Evolutionary conservation across 441 rosid genomes (phyloP).

Genomic region (Raphanus hybrid): DNA sequence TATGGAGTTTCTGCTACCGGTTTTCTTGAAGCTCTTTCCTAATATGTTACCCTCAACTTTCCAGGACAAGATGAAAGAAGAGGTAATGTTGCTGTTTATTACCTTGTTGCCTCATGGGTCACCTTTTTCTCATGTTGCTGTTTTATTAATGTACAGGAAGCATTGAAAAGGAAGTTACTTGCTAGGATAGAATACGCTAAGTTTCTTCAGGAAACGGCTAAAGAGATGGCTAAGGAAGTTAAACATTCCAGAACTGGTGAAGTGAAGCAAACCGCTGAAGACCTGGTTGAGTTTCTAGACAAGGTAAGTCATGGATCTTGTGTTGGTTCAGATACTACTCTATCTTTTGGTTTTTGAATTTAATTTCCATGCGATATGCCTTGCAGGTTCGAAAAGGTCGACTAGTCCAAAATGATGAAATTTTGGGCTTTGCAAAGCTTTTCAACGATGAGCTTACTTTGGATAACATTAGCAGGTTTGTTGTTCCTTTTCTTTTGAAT

Average conservation of each 20-base stretch:
- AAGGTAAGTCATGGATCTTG: conserved; percentile 43
- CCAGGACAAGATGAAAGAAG: conserved; percentile 75
- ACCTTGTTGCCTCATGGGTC: conserved; percentile 4
- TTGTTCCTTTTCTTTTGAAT: conserved; percentile 11
- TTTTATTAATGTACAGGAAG: conserved; percentile 53
- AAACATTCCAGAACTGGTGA: conserved; percentile 66
- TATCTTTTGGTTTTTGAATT: conserved; percentile 5
- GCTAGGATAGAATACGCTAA: conserved; percentile 91
- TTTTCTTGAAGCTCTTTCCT: conserved; percentile 66
- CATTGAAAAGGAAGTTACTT: conserved; percentile 61
- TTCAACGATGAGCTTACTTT: conserved; percentile 85
- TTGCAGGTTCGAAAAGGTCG: conserved; percentile 77
- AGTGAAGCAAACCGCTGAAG: conserved; percentile 59
- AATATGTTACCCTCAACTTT: conserved; percentile 76
- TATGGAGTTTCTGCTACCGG: conserved; percentile 90
- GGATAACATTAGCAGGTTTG: conserved; percentile 81
- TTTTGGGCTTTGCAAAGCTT: conserved; percentile 81
- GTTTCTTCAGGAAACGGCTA: conserved; percentile 87
- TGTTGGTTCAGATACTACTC: conserved; percentile 18
- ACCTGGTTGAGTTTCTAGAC: conserved; percentile 63
- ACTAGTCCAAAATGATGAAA: conserved; percentile 70
- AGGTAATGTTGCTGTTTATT: conserved; percentile 44
- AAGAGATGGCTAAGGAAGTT: conserved; percentile 76
- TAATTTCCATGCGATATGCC: conserved; percentile 2
- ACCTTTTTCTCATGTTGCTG: conserved; percentile 9